Base-by-base conservation (phyloP, 2,329 filamentous ascomycete species). In the Fusarium sp. region DNA sequence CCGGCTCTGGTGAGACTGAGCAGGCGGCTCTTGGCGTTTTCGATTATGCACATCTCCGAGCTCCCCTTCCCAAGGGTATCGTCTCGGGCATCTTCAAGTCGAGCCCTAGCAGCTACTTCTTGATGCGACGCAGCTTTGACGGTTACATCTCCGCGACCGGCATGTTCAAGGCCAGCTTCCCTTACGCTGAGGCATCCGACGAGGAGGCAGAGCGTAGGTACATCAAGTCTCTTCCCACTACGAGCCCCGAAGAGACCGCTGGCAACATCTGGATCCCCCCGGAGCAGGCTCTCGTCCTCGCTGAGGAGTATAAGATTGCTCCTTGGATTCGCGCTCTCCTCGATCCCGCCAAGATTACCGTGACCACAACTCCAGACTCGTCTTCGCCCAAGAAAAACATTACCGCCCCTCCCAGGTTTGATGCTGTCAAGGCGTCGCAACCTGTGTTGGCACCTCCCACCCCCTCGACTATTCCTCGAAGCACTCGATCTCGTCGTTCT, bases 221-320 rank as follows among this genome's bases (percentile, higher is more conserved):
- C 83, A 91, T 99, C 83, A 98, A 97, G 85, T 89, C 88, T 11
- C 90, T 96, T 33, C 83, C 89, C 38, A 92, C 92, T 35, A 97
- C 95, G 14, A 97, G 94, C 76, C 87, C 88, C 62, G 95, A 98
- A 79, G 96, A 98, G 86, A 94, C 96, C 35, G 96, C 96, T 31
- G 96, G 96, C 49, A 99, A 98, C 81, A 90, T 99, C 57, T 99
- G 96, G 96, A 95, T 98, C 55, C 90, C 94, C 50, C 94, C 95
- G 10, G 87, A 92, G 73, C 83, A 90, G 89, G 96, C 96, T 39
- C 88, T 99, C 47, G 84, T 89, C 64, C 88, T 99, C 17, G 93
- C 95, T 56, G 90, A 93, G 49, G 95, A 98, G 82, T 99, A 98
- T 81, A 87, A 89, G 62, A 94, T 98, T 81, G 83, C 88, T 53